These are phyloP conservation scores for Penicillium sumatraense DNA, from an alignment of 2,329 filamentous ascomycete genomes.

Conservation along the genomic window DNA sequence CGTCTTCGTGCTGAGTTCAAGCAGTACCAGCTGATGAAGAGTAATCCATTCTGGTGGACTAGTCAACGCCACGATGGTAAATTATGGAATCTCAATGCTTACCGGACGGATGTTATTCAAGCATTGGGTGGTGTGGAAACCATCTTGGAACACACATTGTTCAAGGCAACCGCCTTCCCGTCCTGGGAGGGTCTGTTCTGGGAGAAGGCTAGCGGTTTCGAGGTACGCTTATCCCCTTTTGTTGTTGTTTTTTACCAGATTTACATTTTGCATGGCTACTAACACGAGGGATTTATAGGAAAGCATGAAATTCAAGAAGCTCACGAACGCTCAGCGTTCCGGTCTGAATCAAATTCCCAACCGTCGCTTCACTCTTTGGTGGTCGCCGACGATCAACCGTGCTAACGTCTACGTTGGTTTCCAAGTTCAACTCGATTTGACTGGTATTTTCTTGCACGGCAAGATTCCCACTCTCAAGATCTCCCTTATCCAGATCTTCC, in stretches of 20 bases:
- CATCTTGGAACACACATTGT: conserved; percentile 93
- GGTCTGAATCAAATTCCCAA: conserved; percentile 99
- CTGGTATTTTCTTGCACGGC: conserved; percentile 97
- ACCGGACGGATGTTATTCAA: conserved; percentile 96
- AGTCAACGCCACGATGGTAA: conserved; percentile 97
- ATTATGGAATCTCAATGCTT: conserved; percentile 94
- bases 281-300: conserved; percentile 55
- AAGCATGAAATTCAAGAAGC: conserved; percentile 96
- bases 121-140: conserved; percentile 95
- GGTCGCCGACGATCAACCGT: conserved; percentile 90
- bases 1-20: conserved; percentile 95
- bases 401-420: conserved; percentile 99
- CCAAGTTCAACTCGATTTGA: conserved; percentile 96
- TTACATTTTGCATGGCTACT: conserved; percentile 53
- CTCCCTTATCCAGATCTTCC: conserved; percentile 97
- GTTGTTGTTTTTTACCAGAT: too few species aligned
- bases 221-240: conserved; percentile 40
- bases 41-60: conserved; percentile 99
- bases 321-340: conserved; percentile 94
- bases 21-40: conserved; percentile 98
- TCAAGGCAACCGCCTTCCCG: conserved; percentile 95
- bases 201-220: conserved; percentile 65
- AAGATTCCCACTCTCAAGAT: conserved; percentile 99
- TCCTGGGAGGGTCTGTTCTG: conserved; percentile 97
- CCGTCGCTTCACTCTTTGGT: conserved; percentile 97